These are phyloP conservation scores for Calophaca sinica DNA, from an alignment of 306 rosid species.

Conservation along the genomic window DNA sequence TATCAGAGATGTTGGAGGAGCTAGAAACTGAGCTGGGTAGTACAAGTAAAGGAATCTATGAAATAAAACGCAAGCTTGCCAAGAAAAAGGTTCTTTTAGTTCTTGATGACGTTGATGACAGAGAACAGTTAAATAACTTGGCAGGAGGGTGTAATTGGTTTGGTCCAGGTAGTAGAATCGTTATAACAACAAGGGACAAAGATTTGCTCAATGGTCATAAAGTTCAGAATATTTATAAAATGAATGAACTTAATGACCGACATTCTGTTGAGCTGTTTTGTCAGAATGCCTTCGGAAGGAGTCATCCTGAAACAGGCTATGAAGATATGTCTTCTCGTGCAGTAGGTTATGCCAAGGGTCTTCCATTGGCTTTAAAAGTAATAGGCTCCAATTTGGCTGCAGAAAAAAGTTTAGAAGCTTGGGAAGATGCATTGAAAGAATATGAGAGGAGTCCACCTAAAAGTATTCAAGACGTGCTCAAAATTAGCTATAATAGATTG, in stretches of 20 bases:
- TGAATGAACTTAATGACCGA: background rate
- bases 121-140: background rate
- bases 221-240: background rate
- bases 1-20: background rate
- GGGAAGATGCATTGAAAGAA: background rate
- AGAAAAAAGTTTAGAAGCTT: too few species aligned
- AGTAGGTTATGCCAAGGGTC: conserved; percentile 2
- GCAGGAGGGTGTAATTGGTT: conserved; percentile 44
- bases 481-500: conserved; percentile 13
- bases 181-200: conserved; percentile 41
- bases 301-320: background rate
- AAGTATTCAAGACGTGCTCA: conserved; percentile 11
- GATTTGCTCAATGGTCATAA: conserved; percentile 8
- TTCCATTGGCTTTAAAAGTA: conserved; percentile 24
- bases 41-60: conserved; percentile 3
- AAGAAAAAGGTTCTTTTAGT: conserved; percentile 30
- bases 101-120: conserved; percentile 43
- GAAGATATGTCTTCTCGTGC: conserved; percentile 10
- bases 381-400: too few species aligned
- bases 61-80: background rate
- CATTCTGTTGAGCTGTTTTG: conserved; percentile 37
- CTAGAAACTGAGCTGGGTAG: background rate
- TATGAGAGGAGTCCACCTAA: background rate
- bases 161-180: background rate
- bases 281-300: conserved; percentile 9